Evolutionary conservation across 139 green algal species (phyloP).

Genomic region (Yamagishiella unicocca): DNA sequence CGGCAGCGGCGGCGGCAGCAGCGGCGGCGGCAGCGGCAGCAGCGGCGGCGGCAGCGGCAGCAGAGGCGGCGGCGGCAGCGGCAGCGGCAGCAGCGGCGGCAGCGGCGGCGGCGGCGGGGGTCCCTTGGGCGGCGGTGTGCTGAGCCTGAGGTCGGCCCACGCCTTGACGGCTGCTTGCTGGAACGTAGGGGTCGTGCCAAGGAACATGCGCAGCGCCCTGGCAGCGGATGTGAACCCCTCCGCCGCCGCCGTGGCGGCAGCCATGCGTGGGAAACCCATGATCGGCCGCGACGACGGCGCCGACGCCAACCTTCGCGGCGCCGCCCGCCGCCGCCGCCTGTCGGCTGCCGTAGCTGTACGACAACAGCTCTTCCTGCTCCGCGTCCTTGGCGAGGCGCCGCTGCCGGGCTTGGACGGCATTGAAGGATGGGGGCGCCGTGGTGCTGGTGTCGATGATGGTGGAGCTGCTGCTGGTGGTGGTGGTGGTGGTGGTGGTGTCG

Average conservation of each 20-base stretch:
- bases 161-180: slow-evolving; percentile 26
- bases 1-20: not conserved
- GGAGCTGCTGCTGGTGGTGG: not conserved
- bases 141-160: slow-evolving; percentile 1
- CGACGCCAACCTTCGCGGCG: not conserved
- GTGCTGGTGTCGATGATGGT: not conserved
- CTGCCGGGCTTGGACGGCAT: not conserved
- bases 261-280: not conserved
- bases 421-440: not conserved
- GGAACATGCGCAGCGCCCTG: not conserved
- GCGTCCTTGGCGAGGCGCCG: not conserved
- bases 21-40: not conserved
- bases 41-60: not conserved
- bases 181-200: slow-evolving; percentile 8
- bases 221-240: not conserved
- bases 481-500: not conserved
- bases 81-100: not conserved
- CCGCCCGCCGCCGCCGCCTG: not conserved
- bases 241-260: not conserved
- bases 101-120: not conserved
- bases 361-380: not conserved
- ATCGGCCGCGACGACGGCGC: not conserved
- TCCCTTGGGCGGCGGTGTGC: not conserved
- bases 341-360: not conserved
- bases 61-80: not conserved